phyloP scores from a whole-genome alignment of 345 rosid genomes.

The Reutealis trisperma region DNA sequence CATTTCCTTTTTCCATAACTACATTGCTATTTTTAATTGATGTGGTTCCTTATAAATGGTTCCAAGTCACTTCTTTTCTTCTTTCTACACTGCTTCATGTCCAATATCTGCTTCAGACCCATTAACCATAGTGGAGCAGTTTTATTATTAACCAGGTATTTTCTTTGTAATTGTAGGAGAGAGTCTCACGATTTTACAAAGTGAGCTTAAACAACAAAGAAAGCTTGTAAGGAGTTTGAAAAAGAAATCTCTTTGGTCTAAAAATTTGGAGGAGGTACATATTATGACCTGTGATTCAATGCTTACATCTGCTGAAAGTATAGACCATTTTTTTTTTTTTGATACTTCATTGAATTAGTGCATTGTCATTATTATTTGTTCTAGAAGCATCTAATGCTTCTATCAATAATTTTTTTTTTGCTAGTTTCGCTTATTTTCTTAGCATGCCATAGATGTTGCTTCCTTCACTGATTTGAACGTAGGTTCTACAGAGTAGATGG shows the following conservation, averaged over 20 bases:
- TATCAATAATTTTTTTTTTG: neutral
- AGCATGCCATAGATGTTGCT: neutral
- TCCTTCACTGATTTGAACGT: neutral
- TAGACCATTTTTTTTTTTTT: neutral
- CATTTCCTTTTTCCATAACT: neutral
- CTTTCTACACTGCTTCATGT: neutral
- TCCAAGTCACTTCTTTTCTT: neutral
- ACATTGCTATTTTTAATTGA: neutral
- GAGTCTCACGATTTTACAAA: constrained; percentile 52
- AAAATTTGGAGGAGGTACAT: constrained; percentile 72
- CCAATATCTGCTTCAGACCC: constrained; percentile 4
- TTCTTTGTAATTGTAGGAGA: constrained; percentile 56
- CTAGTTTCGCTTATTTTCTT: neutral
- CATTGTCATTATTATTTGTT: neutral
- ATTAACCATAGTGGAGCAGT: neutral
- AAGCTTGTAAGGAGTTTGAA: constrained; percentile 69
- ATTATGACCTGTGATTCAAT: neutral
- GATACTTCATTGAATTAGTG: neutral
- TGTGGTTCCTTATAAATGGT: neutral
- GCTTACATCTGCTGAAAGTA: neutral
- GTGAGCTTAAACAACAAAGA: constrained; percentile 70
- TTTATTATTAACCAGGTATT: constrained; percentile 6
- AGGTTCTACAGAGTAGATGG: neutral
- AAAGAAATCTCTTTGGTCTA: constrained; percentile 93
- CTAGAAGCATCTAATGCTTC: neutral